Base-by-base conservation (phyloP, 1,284 basidiomycete species). In the Ceratobasidium theobromae region DNA sequence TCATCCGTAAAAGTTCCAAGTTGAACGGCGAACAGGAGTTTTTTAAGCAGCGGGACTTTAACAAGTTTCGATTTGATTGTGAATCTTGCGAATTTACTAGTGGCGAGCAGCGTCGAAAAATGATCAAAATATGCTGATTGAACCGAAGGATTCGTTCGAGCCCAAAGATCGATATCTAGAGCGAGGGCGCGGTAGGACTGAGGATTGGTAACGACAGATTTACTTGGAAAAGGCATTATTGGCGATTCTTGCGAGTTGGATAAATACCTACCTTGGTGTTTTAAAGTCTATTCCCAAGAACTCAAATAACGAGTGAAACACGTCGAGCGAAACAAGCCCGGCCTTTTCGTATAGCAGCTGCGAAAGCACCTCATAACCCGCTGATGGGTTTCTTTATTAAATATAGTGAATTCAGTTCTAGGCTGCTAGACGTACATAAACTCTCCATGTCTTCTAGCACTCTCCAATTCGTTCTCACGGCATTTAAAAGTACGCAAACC, bases 391-490 rank as follows among this genome's bases (percentile, higher is more conserved):
- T n/a, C n/a, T n/a, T n/a, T n/a, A n/a, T n/a, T n/a, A 70, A 5
- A 25, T 33, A 18, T 12, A 27, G 48, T 27, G 21, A 30, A 46
- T 62, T 28, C 51, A 46, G 3, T 14, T 25, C 25, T 52, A 14
- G 18, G 23, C 30, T 11, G 23, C 28, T 18, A 18, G 4, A 79
- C 86, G 73, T 72, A 90, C 91, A 85, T 49, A 94, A 78, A 35
- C 86, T 79, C 73, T 95, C 93, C 87, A 94, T 93, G 72, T 95
- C 93, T 72, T 95, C 93, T 43, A 90, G 93, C 72, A 91, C 93
- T 72, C 91, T 85, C 95, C 95, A 98, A 72, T 86, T 91, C 70
- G 89, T 87, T 68, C 84, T 84, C 40, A 96, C 76, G 4, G 89
- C 85, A 72, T 95, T 89, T 4, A 85, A 82, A 35, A 97, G 77